These are phyloP conservation scores for Lotmaria passim DNA, from an alignment of 208 protist species.

Conservation along the genomic window DNA sequence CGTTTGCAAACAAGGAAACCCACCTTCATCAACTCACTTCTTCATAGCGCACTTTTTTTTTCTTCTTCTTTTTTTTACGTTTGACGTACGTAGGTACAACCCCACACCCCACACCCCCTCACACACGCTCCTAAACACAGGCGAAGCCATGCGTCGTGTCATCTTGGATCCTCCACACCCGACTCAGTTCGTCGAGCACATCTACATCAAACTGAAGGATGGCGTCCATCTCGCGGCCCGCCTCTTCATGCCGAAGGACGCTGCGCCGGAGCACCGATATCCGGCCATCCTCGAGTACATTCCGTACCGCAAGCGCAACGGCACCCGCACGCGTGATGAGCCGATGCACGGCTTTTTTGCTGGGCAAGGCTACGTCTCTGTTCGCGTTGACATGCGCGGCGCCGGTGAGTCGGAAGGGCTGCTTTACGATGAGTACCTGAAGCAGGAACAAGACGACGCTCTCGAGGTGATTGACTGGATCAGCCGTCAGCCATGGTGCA, in stretches of 20 bases:
- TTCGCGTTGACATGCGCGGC: constrained; percentile 74
- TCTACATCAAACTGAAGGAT: constrained; percentile 56
- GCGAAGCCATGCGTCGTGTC: constrained; percentile 21
- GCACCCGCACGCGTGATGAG: constrained; percentile 62
- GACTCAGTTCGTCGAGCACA: constrained; percentile 48
- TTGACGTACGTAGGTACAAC: too few species aligned
- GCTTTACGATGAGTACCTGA: constrained; percentile 60
- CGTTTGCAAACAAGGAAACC: too few species aligned
- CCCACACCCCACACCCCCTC: not conserved
- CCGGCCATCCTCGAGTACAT: constrained; percentile 74
- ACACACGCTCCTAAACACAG: not conserved
- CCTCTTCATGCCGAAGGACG: constrained; percentile 54
- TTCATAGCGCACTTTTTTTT: too few species aligned
- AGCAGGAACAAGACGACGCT: constrained; percentile 68
- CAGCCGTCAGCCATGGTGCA: constrained; percentile 62
- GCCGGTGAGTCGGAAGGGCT: constrained; percentile 63
- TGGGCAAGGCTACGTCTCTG: constrained; percentile 53
- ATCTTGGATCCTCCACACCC: constrained; percentile 39
- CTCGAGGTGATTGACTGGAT: constrained; percentile 75
- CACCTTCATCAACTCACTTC: too few species aligned
- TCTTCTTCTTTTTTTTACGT: too few species aligned
- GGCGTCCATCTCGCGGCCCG: constrained; percentile 47
- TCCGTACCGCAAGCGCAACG: constrained; percentile 70
- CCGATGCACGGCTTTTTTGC: constrained; percentile 76
- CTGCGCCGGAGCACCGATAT: constrained; percentile 25